These are phyloP conservation scores for Hippophae gyantsensis DNA, from an alignment of 306 rosid genomes.

Conservation along the genomic window DNA sequence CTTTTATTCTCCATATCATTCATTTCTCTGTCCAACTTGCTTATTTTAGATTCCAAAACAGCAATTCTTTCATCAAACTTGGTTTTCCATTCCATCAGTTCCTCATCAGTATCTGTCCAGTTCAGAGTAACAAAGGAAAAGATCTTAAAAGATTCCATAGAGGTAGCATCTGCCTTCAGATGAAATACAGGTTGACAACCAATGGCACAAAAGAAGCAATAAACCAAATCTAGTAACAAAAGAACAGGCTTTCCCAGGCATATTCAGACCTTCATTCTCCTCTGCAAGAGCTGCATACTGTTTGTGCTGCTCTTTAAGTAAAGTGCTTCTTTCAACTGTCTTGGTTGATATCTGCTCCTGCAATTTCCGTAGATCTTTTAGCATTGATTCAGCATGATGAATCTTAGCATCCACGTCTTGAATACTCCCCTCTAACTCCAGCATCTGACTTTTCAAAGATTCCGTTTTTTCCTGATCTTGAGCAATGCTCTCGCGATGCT, in stretches of 20 bases:
- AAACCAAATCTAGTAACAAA: conserved; percentile 1
- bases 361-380: conserved; percentile 49
- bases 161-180: conserved; percentile 8
- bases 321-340: conserved; percentile 59
- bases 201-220: conserved; percentile 2
- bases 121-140: conserved; percentile 12
- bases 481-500: conserved; percentile 84
- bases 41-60: conserved; percentile 35
- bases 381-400: conserved; percentile 34
- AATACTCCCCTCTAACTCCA: conserved; percentile 59
- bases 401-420: conserved; percentile 49
- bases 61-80: conserved; percentile 72
- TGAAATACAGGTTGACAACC: conserved; percentile 4
- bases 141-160: conserved; percentile 14
- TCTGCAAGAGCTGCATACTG: conserved; percentile 57
- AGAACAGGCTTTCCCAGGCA: conserved; percentile 16
- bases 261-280: conserved; percentile 63
- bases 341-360: conserved; percentile 54
- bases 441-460: conserved; percentile 43
- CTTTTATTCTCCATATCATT: conserved; percentile 38
- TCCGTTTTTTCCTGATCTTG: conserved; percentile 75
- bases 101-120: conserved; percentile 77
- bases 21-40: conserved; percentile 69
- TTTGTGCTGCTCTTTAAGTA: conserved; percentile 49
- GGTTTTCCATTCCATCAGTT: conserved; percentile 76